phyloP scores from a whole-genome alignment of 257 asterid genomes.

The Phtheirospermum japonicum region DNA sequence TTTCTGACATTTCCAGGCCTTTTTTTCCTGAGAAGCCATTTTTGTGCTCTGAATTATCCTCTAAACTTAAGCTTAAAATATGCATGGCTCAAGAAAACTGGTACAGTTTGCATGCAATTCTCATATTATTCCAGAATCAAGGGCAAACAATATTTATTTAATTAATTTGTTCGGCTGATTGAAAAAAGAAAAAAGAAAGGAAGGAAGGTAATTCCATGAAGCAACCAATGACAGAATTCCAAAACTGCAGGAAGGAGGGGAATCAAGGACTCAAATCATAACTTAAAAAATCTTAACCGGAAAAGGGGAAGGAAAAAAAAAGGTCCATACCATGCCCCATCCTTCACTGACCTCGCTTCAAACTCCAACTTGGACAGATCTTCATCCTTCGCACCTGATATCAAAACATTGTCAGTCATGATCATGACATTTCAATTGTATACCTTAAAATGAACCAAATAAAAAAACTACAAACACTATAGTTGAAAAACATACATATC shows the following conservation, averaged over 20 bases:
- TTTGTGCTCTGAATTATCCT: too few species aligned
- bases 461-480: too few species aligned
- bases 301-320: background rate
- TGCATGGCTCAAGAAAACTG: too few species aligned
- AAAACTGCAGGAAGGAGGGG: conserved; percentile 10
- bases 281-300: conserved; percentile 6
- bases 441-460: background rate
- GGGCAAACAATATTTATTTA: background rate
- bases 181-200: background rate
- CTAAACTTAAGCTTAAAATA: too few species aligned
- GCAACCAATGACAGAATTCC: background rate
- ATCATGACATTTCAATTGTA: conserved; percentile 5
- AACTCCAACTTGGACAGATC: conserved; percentile 57
- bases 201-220: background rate
- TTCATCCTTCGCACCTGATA: conserved; percentile 50
- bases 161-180: background rate
- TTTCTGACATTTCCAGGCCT: too few species aligned
- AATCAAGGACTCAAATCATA: background rate
- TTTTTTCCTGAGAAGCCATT: too few species aligned
- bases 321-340: conserved; percentile 77
- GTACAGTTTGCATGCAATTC: too few species aligned
- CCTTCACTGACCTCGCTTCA: conserved; percentile 77
- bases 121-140: background rate
- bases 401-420: conserved; percentile 14
- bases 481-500: background rate